Evolutionary conservation across 331 rosid genomes (phyloP).

Genomic region (Ulmus americana): DNA sequence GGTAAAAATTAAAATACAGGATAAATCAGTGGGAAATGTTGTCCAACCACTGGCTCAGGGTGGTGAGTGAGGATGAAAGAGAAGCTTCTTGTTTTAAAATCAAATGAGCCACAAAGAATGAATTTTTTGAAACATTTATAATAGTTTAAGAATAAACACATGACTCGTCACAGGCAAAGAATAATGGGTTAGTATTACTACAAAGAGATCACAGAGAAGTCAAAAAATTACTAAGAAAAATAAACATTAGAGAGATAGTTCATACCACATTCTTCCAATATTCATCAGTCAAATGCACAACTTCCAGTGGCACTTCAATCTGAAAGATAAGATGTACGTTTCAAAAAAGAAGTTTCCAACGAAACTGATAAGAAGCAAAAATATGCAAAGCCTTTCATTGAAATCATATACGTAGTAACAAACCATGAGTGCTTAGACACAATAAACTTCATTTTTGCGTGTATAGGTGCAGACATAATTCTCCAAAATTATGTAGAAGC

Average conservation of each 20-base stretch:
- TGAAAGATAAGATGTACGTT: conserved; percentile 27
- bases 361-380: not conserved
- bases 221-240: not conserved
- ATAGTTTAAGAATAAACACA: not conserved
- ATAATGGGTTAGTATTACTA: not conserved
- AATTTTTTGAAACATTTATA: no score
- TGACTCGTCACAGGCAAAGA: not conserved
- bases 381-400: no score
- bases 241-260: not conserved
- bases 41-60: not conserved
- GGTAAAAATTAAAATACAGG: no score
- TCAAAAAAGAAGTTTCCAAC: conserved; percentile 4
- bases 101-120: no score
- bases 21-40: not conserved
- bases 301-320: conserved; percentile 76
- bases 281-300: conserved; percentile 88
- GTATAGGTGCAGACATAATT: no score
- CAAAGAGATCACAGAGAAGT: no score
- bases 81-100: not conserved
- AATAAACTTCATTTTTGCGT: no score
- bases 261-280: conserved; percentile 90
- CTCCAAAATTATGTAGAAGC: no score
- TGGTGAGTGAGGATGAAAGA: not conserved
- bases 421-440: no score
- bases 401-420: no score